Conservation (phyloP, 805 yeast genomes). For the Tetrapisispora pingtungensis region DNA sequence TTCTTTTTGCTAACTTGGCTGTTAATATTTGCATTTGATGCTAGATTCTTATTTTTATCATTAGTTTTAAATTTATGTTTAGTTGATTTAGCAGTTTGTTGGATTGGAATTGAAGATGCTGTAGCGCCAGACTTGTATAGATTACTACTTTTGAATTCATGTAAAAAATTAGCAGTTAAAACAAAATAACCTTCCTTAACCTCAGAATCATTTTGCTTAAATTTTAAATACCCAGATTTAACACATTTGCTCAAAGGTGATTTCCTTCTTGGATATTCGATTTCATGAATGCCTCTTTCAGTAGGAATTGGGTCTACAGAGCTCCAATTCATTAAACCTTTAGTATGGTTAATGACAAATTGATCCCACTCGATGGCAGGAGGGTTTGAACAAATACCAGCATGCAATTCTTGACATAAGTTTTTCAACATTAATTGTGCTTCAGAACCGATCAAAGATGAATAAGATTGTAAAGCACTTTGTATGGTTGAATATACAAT, state of each 20-base stretch:
- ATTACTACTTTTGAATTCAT: slow-evolving; percentile 46
- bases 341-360: slow-evolving; percentile 39
- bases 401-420: slow-evolving; percentile 33
- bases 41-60: background rate
- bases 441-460: slow-evolving; percentile 43
- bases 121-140: slow-evolving; percentile 16
- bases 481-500: slow-evolving; percentile 56
- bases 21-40: background rate
- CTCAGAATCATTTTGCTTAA: background rate
- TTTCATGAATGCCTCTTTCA: slow-evolving; percentile 40
- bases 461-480: slow-evolving; percentile 42
- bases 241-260: slow-evolving; percentile 43
- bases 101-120: background rate
- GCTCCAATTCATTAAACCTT: slow-evolving; percentile 32
- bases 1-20: slow-evolving; percentile 28
- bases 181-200: slow-evolving; percentile 51
- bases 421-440: slow-evolving; percentile 45
- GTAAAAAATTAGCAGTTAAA: slow-evolving; percentile 54
- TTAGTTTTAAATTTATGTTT: background rate
- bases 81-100: background rate
- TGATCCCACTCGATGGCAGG: slow-evolving; percentile 64
- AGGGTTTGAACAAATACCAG: slow-evolving; percentile 44
- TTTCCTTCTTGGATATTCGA: slow-evolving; percentile 44
- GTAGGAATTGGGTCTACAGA: slow-evolving; percentile 33
- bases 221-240: slow-evolving; percentile 47